phyloP scores from a whole-genome alignment of 2,329 filamentous ascomycete genomes.

The Colletotrichum magnum region DNA sequence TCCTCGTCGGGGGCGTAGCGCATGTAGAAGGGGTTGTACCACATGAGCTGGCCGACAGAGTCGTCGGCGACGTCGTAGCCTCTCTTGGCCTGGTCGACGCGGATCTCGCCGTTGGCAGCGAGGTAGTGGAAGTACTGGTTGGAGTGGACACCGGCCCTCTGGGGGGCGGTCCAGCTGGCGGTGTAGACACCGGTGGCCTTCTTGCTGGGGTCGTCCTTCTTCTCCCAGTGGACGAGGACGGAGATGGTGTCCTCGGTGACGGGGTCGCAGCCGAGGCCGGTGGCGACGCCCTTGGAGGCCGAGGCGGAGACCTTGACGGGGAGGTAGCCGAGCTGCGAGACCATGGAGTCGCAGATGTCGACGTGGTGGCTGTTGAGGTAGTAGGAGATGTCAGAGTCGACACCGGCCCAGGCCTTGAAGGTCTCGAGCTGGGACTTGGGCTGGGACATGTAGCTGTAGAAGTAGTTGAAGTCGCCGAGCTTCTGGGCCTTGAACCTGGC shows the following conservation, averaged over 20 bases:
- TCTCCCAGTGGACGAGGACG: constrained; percentile 89
- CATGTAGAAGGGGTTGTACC: constrained; percentile 98
- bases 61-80: constrained; percentile 97
- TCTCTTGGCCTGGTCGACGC: constrained; percentile 92
- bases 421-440: constrained; percentile 93
- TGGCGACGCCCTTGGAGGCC: constrained; percentile 84
- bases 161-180: constrained; percentile 93
- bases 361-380: constrained; percentile 97
- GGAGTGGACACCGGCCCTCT: constrained; percentile 93
- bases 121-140: constrained; percentile 99
- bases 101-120: constrained; percentile 85
- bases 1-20: constrained; percentile 94
- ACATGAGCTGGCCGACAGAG: constrained; percentile 76
- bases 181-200: constrained; percentile 92
- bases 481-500: constrained; percentile 82
- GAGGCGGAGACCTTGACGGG: constrained; percentile 85
- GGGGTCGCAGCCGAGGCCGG: constrained; percentile 81
- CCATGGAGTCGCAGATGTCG: constrained; percentile 94
- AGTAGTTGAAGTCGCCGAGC: constrained; percentile 97
- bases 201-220: constrained; percentile 77
- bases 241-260: constrained; percentile 95
- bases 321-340: constrained; percentile 77
- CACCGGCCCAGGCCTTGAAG: constrained; percentile 94
- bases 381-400: constrained; percentile 94
- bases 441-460: constrained; percentile 97